Evolutionary conservation across 2,329 filamentous ascomycete genomes (phyloP).

Genomic region (Niveomyces coronatus): DNA sequence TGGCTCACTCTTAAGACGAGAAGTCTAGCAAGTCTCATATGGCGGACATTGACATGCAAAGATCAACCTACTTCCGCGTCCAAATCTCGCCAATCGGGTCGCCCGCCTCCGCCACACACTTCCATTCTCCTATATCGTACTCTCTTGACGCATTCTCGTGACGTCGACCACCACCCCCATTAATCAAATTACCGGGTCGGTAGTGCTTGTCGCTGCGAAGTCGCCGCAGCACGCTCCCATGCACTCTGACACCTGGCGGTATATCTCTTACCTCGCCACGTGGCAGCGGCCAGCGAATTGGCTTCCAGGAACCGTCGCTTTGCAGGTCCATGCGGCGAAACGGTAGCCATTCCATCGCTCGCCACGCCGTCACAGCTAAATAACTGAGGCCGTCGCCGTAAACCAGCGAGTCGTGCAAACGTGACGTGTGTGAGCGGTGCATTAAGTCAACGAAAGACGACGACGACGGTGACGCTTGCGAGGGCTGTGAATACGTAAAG

Average conservation of each 20-base stretch:
- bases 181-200: constrained; percentile 67
- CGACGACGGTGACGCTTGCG: constrained; percentile 35
- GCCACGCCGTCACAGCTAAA: constrained; percentile 56
- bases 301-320: constrained; percentile 63
- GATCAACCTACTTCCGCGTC: constrained; percentile 36
- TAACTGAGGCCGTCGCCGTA: constrained; percentile 49
- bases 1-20: too few relatives aligned
- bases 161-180: constrained; percentile 69
- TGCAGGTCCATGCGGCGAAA: constrained; percentile 74
- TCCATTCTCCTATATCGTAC: constrained; percentile 63
- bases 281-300: constrained; percentile 71
- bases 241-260: constrained; percentile 57
- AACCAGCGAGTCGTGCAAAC: constrained; percentile 61
- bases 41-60: too few relatives aligned
- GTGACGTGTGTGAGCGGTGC: constrained; percentile 38
- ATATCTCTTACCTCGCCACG: constrained; percentile 71
- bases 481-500: too few relatives aligned
- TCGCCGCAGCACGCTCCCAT: constrained; percentile 63
- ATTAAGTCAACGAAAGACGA: constrained; percentile 19
- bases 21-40: too few relatives aligned
- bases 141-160: constrained; percentile 48
- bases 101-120: constrained; percentile 51
- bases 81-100: constrained; percentile 62
- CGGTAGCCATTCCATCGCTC: constrained; percentile 71
- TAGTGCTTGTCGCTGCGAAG: constrained; percentile 56